phyloP scores from a whole-genome alignment of 306 rosid species.

The Acmispon strigosus region DNA sequence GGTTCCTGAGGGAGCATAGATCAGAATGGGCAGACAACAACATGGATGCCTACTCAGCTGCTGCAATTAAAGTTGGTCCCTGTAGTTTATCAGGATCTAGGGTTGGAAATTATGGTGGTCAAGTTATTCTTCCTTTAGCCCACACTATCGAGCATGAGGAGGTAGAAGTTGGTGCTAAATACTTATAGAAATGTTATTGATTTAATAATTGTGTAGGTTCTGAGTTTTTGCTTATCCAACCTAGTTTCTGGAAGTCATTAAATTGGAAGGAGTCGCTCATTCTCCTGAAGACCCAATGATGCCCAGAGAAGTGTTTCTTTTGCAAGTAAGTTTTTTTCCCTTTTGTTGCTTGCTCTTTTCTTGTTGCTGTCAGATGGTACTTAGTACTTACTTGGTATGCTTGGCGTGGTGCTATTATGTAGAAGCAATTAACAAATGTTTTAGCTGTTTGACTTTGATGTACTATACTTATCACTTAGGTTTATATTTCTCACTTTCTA shows the following conservation, averaged over 20 bases:
- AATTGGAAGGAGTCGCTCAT: conserved; percentile 84
- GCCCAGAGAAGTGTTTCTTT: conserved; percentile 86
- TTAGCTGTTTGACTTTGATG: neutral
- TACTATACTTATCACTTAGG: neutral
- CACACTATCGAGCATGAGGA: conserved; percentile 96
- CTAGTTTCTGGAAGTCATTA: conserved; percentile 89
- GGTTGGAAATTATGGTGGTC: conserved; percentile 88
- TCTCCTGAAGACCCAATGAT: conserved; percentile 76
- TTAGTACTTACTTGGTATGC: neutral
- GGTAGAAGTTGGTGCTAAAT: conserved; percentile 29
- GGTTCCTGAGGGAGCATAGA: conserved; percentile 92
- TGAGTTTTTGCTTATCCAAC: neutral
- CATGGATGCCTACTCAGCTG: conserved; percentile 95
- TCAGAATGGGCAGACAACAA: conserved; percentile 98
- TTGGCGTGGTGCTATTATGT: neutral
- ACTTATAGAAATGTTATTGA: neutral
- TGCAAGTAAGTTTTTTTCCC: conserved; percentile 56
- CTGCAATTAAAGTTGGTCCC: conserved; percentile 92
- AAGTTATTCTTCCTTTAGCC: conserved; percentile 93
- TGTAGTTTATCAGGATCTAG: conserved; percentile 86
- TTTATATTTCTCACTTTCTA: neutral
- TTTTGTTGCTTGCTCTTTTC: neutral
- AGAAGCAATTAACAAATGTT: neutral
- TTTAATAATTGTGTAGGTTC: neutral
- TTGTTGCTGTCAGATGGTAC: neutral